A percentile compares a stretch with the other conserved stretches of the same genome.
These are phyloP conservation scores for Austroboletus eburneus DNA, from an alignment of 768 basidiomycete species.

Conservation along the genomic window DNA sequence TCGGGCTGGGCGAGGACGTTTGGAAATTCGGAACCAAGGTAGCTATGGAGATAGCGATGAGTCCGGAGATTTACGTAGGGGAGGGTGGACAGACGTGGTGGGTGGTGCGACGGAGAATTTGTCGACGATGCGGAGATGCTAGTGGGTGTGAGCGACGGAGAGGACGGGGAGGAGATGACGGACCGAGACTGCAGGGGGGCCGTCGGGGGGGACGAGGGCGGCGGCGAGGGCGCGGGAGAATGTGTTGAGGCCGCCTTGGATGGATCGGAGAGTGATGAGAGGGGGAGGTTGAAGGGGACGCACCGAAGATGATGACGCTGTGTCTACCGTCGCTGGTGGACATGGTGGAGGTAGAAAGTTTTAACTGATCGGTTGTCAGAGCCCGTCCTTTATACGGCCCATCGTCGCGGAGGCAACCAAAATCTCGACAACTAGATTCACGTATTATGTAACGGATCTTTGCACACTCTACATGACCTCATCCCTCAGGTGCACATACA, in stretches of 20 bases:
- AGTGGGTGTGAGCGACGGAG: slow-evolving; percentile 4
- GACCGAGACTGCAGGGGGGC: slow-evolving; percentile 70
- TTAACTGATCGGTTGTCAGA: slow-evolving; percentile 20
- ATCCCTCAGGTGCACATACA: slow-evolving; percentile 60
- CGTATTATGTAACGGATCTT: slow-evolving; percentile 17
- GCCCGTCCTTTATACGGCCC: slow-evolving; percentile 23
- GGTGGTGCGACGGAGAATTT: slow-evolving; percentile 69
- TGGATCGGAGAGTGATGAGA: slow-evolving; percentile 7
- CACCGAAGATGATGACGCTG: slow-evolving; percentile 75
- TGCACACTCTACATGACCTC: background rate
- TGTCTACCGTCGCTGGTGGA: slow-evolving; percentile 40
- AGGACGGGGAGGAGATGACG: slow-evolving; percentile 25
- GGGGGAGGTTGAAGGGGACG: slow-evolving; percentile 24
- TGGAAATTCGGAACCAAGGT: slow-evolving; percentile 74
- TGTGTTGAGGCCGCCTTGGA: slow-evolving; percentile 74
- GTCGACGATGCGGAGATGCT: slow-evolving; percentile 72
- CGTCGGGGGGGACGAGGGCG: slow-evolving; percentile 62
- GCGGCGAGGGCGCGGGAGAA: slow-evolving; percentile 69
- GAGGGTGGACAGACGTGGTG: slow-evolving; percentile 53
- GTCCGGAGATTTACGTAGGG: slow-evolving; percentile 9
- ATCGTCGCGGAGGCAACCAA: slow-evolving; percentile 24
- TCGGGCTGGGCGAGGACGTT: slow-evolving; percentile 60
- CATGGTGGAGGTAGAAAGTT: slow-evolving; percentile 27
- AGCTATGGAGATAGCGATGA: slow-evolving; percentile 40
- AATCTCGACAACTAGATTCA: slow-evolving; percentile 7